These are phyloP conservation scores for Arthonia radiata DNA, from an alignment of 495 filamentous ascomycete species.

Conservation along the genomic window DNA sequence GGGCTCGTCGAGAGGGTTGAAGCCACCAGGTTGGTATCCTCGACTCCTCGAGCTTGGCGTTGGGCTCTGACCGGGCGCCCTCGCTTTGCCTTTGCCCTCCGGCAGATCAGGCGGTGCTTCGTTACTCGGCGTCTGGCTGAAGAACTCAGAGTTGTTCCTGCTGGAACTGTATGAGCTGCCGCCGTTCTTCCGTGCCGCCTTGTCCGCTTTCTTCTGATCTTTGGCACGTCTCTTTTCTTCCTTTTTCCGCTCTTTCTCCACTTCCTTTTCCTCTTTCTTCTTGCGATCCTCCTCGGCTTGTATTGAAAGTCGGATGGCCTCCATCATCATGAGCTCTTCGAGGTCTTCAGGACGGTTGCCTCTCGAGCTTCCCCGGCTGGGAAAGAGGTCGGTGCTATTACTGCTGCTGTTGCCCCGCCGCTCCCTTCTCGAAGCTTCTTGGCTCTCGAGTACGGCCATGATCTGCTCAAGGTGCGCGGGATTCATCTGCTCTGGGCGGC, in stretches of 20 bases:
- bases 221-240: conserved; percentile 54
- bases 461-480: no score
- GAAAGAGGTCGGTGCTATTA: conserved; percentile 19
- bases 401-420: conserved; percentile 6
- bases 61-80: no score
- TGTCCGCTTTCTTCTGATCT: conserved; percentile 43
- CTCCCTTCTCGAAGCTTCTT: conserved; percentile 5
- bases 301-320: conserved; percentile 71
- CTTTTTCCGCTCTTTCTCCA: conserved; percentile 55
- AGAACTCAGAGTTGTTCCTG: no score
- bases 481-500: conserved; percentile 10
- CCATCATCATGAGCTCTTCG: conserved; percentile 97
- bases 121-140: no score
- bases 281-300: conserved; percentile 77
- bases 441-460: no score
- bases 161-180: no score
- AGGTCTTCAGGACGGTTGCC: conserved; percentile 56
- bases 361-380: conserved; percentile 31
- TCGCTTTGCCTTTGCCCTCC: conserved; percentile 3
- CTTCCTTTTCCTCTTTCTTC: conserved; percentile 57
- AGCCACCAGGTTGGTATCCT: conserved; percentile 8
- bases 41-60: background rate
- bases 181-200: conserved; percentile 9
- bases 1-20: conserved; percentile 12
- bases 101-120: conserved; percentile 24